Evolutionary conservation across 176 grass and related monocot genomes (phyloP), one percentile per base, ranked within the genome.

Genomic region (Juncus inflexus): DNA sequence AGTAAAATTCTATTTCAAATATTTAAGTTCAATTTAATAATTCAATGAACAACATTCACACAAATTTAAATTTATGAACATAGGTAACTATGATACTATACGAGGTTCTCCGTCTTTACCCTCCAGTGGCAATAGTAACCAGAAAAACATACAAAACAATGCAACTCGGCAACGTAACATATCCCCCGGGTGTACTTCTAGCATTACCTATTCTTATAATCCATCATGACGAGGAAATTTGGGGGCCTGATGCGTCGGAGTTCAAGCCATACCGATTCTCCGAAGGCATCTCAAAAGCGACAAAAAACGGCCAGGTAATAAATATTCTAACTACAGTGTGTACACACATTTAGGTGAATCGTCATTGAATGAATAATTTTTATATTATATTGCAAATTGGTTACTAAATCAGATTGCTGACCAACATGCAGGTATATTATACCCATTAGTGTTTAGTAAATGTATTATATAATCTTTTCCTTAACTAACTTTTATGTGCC

Each of bases 31-130:
- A 39, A 28, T 68, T 47, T 7, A 28, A 28, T 28, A 28, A 28
- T 28, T 28, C 19, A 28, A 28, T 28, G 19, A 28, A 28, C 19
- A 28, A 28, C 13, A 13, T 10, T 56, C 13, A 11, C 12, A 11
- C 13, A 10, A 28, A 28, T 28, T 28, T 28, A 28, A 28, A 28
- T 28, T 28, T 28, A 28, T 59, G 11, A 19, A 8, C 50, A 2
- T 35, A 87, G 80, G 74, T 91, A 28, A 81, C 61, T 2, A 87
- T 91, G 87, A 78, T 87, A 40, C 69, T 90, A 2, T 35, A 86
- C 7, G 83, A 90, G 64, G 55, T 76, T 3, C 69, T 91, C 3
- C 66, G 87, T 12, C 4, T 91, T 14, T 87, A 87, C 51, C 43
- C 73, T 35, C 62, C 73, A 3, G 50, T 3, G 19, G 55, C 35